These are phyloP conservation scores for Strobilomyces dryophilus DNA, from an alignment of 768 basidiomycete genomes.

Conservation along the genomic window DNA sequence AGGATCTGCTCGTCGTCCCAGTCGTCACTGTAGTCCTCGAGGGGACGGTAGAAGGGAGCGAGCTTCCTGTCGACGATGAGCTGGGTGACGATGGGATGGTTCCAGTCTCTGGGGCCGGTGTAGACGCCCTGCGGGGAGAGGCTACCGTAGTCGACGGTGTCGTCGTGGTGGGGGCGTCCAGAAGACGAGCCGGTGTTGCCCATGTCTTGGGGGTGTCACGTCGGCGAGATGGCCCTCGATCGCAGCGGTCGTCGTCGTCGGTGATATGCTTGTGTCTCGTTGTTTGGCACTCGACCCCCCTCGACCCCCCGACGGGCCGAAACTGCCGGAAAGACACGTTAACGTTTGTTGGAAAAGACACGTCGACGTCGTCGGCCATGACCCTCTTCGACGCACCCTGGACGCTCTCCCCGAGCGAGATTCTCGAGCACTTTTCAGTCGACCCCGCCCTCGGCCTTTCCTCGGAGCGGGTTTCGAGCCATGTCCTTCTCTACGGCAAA, in stretches of 20 bases:
- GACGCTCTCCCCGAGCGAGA: slow-evolving; percentile 64
- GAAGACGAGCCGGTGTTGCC: slow-evolving; percentile 81
- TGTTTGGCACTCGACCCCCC: slow-evolving; percentile 21
- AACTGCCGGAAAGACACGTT: slow-evolving; percentile 2
- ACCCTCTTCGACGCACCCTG: slow-evolving; percentile 68
- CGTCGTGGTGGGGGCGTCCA: slow-evolving; percentile 70
- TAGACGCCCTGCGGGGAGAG: slow-evolving; percentile 85
- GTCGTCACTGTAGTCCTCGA: slow-evolving; percentile 86
- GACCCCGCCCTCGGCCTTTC: slow-evolving; percentile 61
- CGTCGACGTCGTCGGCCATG: not conserved
- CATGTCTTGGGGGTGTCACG: slow-evolving; percentile 40
- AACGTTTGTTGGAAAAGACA: not conserved
- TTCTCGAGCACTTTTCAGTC: slow-evolving; percentile 71
- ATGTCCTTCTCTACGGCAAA: slow-evolving; percentile 78
- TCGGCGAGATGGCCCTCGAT: not conserved
- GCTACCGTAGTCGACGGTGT: slow-evolving; percentile 78
- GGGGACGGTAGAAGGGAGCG: slow-evolving; percentile 93
- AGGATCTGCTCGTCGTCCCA: slow-evolving; percentile 91
- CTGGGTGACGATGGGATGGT: slow-evolving; percentile 79
- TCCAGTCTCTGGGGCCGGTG: slow-evolving; percentile 84
- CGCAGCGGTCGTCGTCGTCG: slow-evolving; percentile 3
- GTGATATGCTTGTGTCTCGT: slow-evolving; percentile 18
- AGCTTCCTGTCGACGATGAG: slow-evolving; percentile 85
- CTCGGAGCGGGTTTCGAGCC: slow-evolving; percentile 60
- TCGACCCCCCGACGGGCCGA: slow-evolving; percentile 16